Evolutionary conservation across 164 flowering plant genomes (phyloP).

Genomic region (Cinnamomum micranthum): DNA sequence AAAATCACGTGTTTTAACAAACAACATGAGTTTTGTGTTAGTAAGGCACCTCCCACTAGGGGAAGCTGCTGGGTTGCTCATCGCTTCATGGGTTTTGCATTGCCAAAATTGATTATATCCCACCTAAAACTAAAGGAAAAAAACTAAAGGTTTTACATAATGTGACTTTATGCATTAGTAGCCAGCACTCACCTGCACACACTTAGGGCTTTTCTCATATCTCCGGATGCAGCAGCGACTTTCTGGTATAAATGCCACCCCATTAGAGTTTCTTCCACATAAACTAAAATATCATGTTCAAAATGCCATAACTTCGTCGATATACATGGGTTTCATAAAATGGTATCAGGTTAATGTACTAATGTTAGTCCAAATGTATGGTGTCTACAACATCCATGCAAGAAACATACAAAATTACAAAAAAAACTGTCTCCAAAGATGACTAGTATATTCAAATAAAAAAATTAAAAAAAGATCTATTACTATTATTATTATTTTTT

Average conservation of each 20-base stretch:
- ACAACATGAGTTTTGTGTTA: too few species aligned
- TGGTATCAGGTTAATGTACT: background rate
- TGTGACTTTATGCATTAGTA: background rate
- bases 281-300: background rate
- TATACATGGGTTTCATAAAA: background rate
- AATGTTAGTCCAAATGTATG: background rate
- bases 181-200: constrained; percentile 71
- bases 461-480: too few species aligned
- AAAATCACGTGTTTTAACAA: too few species aligned
- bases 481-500: too few species aligned
- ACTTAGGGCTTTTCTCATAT: constrained; percentile 89
- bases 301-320: background rate
- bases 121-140: too few species aligned
- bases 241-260: constrained; percentile 42
- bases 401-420: background rate
- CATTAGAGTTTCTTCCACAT: background rate
- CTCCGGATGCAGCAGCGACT: constrained; percentile 97
- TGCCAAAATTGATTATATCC: too few species aligned
- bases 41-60: too few species aligned
- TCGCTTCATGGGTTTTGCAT: too few species aligned
- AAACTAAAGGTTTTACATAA: background rate
- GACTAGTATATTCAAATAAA: background rate
- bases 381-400: background rate
- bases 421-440: background rate
- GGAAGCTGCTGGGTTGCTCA: too few species aligned